Base-by-base conservation (phyloP, 2,329 filamentous ascomycete genomes). In the Orbilia oligospora region DNA sequence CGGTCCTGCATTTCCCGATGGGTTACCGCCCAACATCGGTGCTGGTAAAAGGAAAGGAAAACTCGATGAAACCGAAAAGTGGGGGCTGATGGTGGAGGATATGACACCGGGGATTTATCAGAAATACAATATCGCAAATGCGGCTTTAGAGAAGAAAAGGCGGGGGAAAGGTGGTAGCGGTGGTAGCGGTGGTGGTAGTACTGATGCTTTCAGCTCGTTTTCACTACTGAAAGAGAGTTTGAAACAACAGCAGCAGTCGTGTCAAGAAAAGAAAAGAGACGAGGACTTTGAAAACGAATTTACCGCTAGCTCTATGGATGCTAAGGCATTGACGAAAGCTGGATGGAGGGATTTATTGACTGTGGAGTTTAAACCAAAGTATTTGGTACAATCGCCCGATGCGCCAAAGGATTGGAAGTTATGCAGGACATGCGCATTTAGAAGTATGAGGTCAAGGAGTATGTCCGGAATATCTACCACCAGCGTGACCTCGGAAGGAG, bases 341-440 rank as follows among this genome's bases (percentile, higher is more conserved):
- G 80, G 78, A 24, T 82, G 81, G 81, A 80, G 80, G 27, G 81
- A 82, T 55, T 71, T 82, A 68, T 80, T 81, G 2, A 81, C 80
- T 41, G 76, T 82, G 6, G 81, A 82, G 67, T 82, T 82, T 24
- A 82, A 82, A 41, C 81, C 81, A 2, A 81, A 81, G 56, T 82
- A 81, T 75, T 44, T 82, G 30, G 69, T 78, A 0, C 81, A 82
- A 49, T 80, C 79, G 4, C 73, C 80, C 3, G 81, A 82, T 51
- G 81, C 81, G 9, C 81, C 82, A 2, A 81, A 80, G 51, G 79
- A 80, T 18, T 83, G 80, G 81, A 83, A 80, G 6, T 71, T 83
- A 27, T 82, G 81, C 46, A 81, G 81, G 16, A 83, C 82, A 0
- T 82, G 81, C 20, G 81, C 81, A n/a, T 76, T 81, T 24, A 67